Evolutionary conservation across 225 moss, liverwort and hornwort genomes (phyloP).

Genomic region (Pleurozium schreberi): DNA sequence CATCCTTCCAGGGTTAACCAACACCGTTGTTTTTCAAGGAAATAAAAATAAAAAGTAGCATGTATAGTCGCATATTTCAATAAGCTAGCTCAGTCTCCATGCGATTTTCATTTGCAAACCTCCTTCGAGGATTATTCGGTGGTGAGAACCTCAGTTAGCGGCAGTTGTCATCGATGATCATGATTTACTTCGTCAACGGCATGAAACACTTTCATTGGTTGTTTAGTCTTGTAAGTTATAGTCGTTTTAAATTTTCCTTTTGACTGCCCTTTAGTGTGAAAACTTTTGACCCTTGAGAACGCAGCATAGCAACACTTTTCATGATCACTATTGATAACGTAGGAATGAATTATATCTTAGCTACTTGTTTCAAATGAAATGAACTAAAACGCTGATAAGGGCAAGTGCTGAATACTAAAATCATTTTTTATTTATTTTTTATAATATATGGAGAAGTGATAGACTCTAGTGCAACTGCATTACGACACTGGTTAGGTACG

Average conservation of each 20-base stretch:
- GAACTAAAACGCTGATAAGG: background rate
- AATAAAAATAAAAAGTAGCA: too few species aligned
- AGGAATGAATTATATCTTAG: background rate
- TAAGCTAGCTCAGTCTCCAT: too few species aligned
- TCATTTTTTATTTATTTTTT: background rate
- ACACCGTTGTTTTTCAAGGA: too few species aligned
- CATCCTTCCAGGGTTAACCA: too few species aligned
- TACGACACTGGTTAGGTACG: background rate
- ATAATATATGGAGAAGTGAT: background rate
- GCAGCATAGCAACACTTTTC: background rate
- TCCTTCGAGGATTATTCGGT: background rate
- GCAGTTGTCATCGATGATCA: background rate
- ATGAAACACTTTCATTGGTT: background rate
- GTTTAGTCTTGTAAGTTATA: background rate
- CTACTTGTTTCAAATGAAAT: background rate
- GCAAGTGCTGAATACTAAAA: background rate
- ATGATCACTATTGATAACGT: background rate
- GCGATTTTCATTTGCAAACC: too few species aligned
- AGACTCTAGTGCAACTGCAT: background rate
- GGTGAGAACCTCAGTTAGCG: background rate
- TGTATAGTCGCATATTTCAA: too few species aligned
- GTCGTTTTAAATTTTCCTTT: background rate
- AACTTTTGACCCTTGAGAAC: background rate
- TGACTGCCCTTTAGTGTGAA: background rate
- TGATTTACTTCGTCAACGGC: background rate